Evolutionary conservation across 139 green algal species (phyloP), one percentile per base, ranked within the genome.

Genomic region (Nannochloris sp.): DNA sequence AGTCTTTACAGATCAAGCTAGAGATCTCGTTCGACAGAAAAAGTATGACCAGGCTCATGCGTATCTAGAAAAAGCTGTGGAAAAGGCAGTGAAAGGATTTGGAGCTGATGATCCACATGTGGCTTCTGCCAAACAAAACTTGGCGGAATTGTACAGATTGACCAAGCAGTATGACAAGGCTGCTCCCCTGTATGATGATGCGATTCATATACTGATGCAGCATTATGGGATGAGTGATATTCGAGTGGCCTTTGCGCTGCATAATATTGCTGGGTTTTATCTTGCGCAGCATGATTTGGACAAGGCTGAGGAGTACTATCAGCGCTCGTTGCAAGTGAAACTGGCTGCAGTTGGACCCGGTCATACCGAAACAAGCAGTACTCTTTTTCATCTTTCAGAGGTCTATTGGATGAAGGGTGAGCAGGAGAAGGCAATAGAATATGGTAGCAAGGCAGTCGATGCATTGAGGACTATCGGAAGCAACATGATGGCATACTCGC

Each of bases 61-160:
- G 5, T 84, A 77, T 67, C 82, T 87, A 64, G 17, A 20, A 11
- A 72, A 78, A 67, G 82, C 84, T 0, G 29, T 89, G 26, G 49
- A 65, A 36, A 68, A 80, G 59, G 80, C 84, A 6, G 60, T 56
- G 6, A 59, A 73, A 48, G 84, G 84, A 11, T 91, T 91, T 71
- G 81, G 80, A 8, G 58, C 57, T 11, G 55, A 59, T 4, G 84
- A 90, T 68, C 74, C 81, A 1, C 84, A 91, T 65, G 73, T 91
- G 30, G 84, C 84, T 13, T 75, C 67, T 28, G 62, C 78, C 13
- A 59, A 74, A 64, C 80, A 91, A 72, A 87, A 89, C 79, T 71
- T 91, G 61, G 84, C 84, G 1, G 84, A 91, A 68, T 81, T 84
- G 60, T 83, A 83, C 62, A 73, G 84, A 56, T 77, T 87, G 68